Evolutionary conservation across 1,284 basidiomycete species (phyloP), one percentile per base, ranked within the genome.

Genomic region (Hypsizygus ulmarius): DNA sequence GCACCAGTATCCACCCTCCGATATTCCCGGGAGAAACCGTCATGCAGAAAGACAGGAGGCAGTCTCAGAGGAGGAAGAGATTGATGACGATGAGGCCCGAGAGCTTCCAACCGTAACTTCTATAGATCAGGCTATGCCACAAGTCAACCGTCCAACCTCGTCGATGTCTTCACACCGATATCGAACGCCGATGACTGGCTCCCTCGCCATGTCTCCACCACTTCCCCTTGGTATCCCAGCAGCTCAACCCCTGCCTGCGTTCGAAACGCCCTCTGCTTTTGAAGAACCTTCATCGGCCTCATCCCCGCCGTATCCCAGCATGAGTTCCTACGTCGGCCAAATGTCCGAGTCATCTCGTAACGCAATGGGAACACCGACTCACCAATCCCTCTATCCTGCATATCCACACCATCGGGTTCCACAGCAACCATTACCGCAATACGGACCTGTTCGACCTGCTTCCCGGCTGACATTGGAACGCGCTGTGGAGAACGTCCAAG

Each of bases 401-500:
- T 70, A 71, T 14, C 63, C 69, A 3, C 67, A 67, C 52, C 72
- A 67, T 55, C 68, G 55, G 50, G 55, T 48, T 8, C 66, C 63
- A 39, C 54, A 62, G 19, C 71, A 64, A 55, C 55, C 72, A 55
- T 64, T 68, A 28, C 64, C 61, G 39, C 64, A 59, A 28, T 70
- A 66, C 52, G 63, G 61, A 25, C 62, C 69, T 29, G 53, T 61
- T 5, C 64, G 73, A 44, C 71, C 77, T 9, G 65, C 67, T 18
- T 77, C 79, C 7, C 65, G 69, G 15, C 59, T 66, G 36, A 66
- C 72, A 29, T 69, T 93, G 39, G 89, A 92, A 61, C 77, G 78
- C 44, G 87, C 87, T 0, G 71, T 96, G 9, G 89, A 93, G 64
- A 84, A 81, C 54, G 81, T 94, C 47, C 95, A 98, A 64, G 85